Percentiles rank a stretch among this genome's conserved stretches.
These are phyloP conservation scores for Solanum chilense DNA, from an alignment of 257 asterid genomes.

Conservation along the genomic window DNA sequence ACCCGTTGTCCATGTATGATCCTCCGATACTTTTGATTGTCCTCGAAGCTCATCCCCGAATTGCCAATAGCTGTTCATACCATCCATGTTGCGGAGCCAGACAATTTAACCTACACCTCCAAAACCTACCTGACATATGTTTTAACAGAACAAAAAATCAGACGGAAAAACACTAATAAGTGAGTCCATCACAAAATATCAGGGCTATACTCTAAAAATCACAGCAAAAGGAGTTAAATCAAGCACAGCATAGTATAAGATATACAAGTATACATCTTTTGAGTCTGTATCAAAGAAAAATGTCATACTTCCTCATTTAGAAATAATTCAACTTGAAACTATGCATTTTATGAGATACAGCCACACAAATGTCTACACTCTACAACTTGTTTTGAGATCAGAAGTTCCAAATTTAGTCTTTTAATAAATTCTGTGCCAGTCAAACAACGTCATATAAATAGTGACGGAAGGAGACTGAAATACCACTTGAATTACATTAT, in stretches of 20 bases:
- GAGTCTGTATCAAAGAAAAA: background rate
- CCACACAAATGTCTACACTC: background rate
- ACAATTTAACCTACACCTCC: background rate
- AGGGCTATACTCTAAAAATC: background rate
- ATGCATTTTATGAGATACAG: background rate
- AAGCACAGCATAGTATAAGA: background rate
- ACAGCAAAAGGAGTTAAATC: background rate
- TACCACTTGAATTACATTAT: background rate
- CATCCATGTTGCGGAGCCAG: constrained; percentile 49
- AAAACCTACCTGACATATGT: background rate
- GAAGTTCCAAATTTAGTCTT: background rate
- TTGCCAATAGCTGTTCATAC: constrained; percentile 69
- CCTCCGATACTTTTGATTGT: constrained; percentile 72
- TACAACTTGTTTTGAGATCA: background rate
- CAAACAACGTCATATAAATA: background rate
- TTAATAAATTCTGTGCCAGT: background rate
- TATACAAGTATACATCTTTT: background rate
- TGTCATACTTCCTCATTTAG: background rate
- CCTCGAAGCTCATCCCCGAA: constrained; percentile 92
- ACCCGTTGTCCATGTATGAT: constrained; percentile 68
- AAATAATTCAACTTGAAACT: background rate
- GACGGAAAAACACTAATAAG: background rate
- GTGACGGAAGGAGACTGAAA: background rate
- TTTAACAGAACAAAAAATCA: background rate
- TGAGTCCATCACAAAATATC: background rate